Evolutionary conservation across 176 grass and related monocot species (phyloP), one percentile per base, ranked within the genome.

Genomic region (Carex cristatella): DNA sequence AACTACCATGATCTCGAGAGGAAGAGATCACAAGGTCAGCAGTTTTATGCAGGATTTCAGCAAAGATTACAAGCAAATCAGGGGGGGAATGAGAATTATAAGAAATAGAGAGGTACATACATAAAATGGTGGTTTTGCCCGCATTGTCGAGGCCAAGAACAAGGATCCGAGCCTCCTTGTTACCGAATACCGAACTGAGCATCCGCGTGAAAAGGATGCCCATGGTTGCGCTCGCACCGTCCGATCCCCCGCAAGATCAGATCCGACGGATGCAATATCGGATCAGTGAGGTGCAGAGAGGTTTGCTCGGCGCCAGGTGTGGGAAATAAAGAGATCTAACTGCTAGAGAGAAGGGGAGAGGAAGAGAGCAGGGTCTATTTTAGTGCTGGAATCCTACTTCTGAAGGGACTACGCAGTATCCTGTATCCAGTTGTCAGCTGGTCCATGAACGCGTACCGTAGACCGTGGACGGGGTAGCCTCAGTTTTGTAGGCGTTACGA

Each of bases 151-250:
- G 93, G 59, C 89, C 91, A 85, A 95, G 96, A 18, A 95, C 91
- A 70, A 95, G 96, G 93, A 98, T 95, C 83, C 95, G 95, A 68
- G 95, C 95, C 91, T 98, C 93, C 83, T 91, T 93, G 83, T 94
- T 98, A 60, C 95, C 95, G 61, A 98, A 98, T 27, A 98, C 57
- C 69, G 95, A 98, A 5, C 92, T 93, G 89, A 98, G 94, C 87
- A 98, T 94, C 95, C 95, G 95, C 65, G 95, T 93, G 85, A 98
- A 98, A 40, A 94, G 91, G 91, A 98, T 98, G 85, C 95, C 95
- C 95, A 98, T 98, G 86, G 86, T 68, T 65, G 90, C 74, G 14
- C 13, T 27, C 28, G 23, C 84, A 79, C 63, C 38, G 65, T 56
- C 44, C 78, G 74, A 63, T 83, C 80, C 60, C 23, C 60, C 80